phyloP scores from a whole-genome alignment of 2,329 filamentous ascomycete genomes.

The Trichoderma sp. region DNA sequence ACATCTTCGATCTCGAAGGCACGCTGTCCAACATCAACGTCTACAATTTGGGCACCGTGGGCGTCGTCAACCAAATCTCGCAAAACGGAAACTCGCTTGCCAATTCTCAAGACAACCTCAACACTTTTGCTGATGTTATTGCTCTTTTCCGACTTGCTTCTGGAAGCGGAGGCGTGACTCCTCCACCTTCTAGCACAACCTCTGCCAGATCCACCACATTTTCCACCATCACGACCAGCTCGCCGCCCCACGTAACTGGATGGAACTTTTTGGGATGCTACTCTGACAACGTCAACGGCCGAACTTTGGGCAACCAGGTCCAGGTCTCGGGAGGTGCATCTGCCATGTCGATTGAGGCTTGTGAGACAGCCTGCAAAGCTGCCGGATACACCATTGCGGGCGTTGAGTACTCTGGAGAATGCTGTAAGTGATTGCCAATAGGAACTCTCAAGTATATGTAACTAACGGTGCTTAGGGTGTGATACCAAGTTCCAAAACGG shows the following conservation, averaged over 20 bases:
- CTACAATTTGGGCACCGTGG: slow-evolving; percentile 13
- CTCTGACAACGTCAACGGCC: background rate
- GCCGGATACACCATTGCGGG: slow-evolving; percentile 16
- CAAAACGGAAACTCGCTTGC: slow-evolving; percentile 11
- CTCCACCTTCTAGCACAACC: background rate
- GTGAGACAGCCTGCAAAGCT: slow-evolving; percentile 7
- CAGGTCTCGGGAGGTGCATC: slow-evolving; percentile 15
- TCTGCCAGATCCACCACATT: background rate
- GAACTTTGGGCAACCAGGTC: slow-evolving; percentile 14
- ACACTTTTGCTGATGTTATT: slow-evolving; percentile 2
- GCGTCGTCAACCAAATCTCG: slow-evolving; percentile 5
- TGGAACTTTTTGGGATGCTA: slow-evolving; percentile 13
- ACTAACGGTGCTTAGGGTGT: background rate
- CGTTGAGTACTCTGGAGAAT: slow-evolving; percentile 1
- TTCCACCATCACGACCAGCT: background rate
- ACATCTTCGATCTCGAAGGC: slow-evolving; percentile 16
- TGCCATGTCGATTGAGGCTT: slow-evolving; percentile 10
- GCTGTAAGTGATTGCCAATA: background rate
- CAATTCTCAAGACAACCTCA: background rate
- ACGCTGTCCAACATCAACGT: slow-evolving; percentile 4
- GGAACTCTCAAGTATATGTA: background rate
- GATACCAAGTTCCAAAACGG: slow-evolving; percentile 11
- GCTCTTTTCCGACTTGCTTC: slow-evolving; percentile 15
- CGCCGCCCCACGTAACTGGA: background rate
- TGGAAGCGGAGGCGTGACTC: slow-evolving; percentile 14